Percentiles rank a stretch among this genome's conserved stretches.
phyloP scores from a whole-genome alignment of 805 yeast genomes.

The Cyberlindnera euphorbiiphila region DNA sequence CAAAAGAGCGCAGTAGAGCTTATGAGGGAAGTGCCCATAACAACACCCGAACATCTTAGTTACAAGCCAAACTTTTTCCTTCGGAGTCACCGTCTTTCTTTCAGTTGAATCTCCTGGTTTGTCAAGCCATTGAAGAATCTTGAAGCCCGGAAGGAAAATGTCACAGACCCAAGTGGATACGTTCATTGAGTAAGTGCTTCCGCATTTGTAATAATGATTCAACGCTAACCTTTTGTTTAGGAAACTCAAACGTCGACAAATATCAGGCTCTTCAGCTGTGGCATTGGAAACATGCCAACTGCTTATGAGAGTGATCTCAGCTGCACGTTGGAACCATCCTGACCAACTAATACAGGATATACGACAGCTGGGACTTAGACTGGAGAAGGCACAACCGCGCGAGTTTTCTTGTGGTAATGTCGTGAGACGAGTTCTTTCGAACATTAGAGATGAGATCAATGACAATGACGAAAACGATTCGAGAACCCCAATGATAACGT shows the following conservation, averaged over 20 bases:
- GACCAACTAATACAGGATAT: conserved; percentile 69
- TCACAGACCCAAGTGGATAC: conserved; percentile 34
- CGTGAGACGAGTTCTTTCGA: conserved; percentile 80
- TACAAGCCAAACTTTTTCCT: neutral
- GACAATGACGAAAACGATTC: conserved; percentile 33
- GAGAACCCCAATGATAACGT: conserved; percentile 56
- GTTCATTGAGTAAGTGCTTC: conserved; percentile 34
- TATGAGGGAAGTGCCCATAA: too few species aligned
- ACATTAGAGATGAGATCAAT: conserved; percentile 82
- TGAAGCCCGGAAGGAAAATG: conserved; percentile 2
- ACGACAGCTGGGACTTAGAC: conserved; percentile 64
- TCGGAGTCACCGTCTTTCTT: neutral
- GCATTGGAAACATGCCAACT: conserved; percentile 87
- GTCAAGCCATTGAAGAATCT: neutral
- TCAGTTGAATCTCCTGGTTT: neutral
- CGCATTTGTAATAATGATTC: neutral
- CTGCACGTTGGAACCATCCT: conserved; percentile 80
- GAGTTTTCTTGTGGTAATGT: conserved; percentile 89
- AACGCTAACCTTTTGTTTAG: conserved; percentile 12
- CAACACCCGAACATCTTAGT: neutral
- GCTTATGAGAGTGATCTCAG: conserved; percentile 82
- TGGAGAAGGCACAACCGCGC: conserved; percentile 81
- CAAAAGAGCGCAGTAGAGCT: too few species aligned
- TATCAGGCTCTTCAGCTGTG: conserved; percentile 72
- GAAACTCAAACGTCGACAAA: conserved; percentile 78